Percentiles rank a stretch among this genome's conserved stretches.
These are phyloP conservation scores for Creolimax fragrantissima DNA, from an alignment of 78 protist genomes.

Conservation along the genomic window DNA sequence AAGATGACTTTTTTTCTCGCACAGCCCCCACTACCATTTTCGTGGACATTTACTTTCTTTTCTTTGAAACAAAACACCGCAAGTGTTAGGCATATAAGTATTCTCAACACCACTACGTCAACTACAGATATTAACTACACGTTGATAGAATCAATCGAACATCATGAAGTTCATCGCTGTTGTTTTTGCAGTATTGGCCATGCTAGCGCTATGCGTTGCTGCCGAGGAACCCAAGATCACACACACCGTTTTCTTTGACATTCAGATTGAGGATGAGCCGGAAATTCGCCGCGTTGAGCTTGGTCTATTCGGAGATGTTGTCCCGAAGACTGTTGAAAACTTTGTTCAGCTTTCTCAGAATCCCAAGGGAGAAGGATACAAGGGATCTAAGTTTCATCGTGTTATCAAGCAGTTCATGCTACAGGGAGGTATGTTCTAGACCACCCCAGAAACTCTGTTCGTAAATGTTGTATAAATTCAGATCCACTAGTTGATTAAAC, in stretches of 20 bases:
- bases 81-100: no score
- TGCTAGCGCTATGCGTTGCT: neutral
- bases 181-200: neutral
- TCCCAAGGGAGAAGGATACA: conserved; percentile 76
- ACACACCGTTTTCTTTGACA: neutral
- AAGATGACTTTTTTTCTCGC: no score
- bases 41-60: no score
- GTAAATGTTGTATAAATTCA: no score
- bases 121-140: neutral
- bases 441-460: no score
- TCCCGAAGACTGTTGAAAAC: conserved; percentile 82
- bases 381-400: conserved; percentile 83
- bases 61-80: no score
- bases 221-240: conserved; percentile 8
- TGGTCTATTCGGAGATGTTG: conserved; percentile 50
- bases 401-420: conserved; percentile 84
- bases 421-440: conserved; percentile 81
- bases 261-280: neutral
- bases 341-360: conserved; percentile 76
- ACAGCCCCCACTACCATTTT: no score
- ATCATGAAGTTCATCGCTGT: neutral
- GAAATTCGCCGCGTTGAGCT: neutral
- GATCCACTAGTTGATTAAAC: no score
- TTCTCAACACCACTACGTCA: neutral
- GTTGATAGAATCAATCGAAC: neutral